phyloP scores from a whole-genome alignment of 2,329 filamentous ascomycete species.

The Xylaria sp. region DNA sequence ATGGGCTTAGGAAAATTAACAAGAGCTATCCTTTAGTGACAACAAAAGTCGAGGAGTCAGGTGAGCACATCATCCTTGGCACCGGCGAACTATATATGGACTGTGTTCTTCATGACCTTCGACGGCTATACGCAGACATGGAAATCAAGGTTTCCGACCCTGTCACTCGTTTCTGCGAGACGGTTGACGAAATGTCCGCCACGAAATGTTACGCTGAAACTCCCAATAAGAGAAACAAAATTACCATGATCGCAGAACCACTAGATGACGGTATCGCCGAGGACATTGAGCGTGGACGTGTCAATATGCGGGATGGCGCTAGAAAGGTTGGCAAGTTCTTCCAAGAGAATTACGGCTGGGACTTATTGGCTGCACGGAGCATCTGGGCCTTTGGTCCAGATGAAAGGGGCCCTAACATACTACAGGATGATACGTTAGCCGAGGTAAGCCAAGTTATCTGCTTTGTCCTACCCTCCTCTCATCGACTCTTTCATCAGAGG shows the following conservation, averaged over 20 bases:
- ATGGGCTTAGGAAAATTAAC: slow-evolving; percentile 95
- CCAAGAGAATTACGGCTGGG: slow-evolving; percentile 96
- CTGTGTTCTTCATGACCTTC: slow-evolving; percentile 94
- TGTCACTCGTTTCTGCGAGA: slow-evolving; percentile 97
- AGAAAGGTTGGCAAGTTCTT: slow-evolving; percentile 97
- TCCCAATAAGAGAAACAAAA: slow-evolving; percentile 99
- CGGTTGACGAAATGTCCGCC: slow-evolving; percentile 94
- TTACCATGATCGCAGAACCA: slow-evolving; percentile 98
- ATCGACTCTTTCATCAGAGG: slow-evolving; percentile 26
- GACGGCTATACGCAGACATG: slow-evolving; percentile 96
- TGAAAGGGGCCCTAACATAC: slow-evolving; percentile 91
- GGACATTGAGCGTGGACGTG: slow-evolving; percentile 90
- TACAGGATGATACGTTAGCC: slow-evolving; percentile 95
- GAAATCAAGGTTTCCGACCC: slow-evolving; percentile 99
- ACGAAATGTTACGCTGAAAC: slow-evolving; percentile 98
- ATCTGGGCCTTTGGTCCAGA: slow-evolving; percentile 99
- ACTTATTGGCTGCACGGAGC: slow-evolving; percentile 90
- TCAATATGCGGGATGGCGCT: slow-evolving; percentile 92
- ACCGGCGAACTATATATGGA: slow-evolving; percentile 99
- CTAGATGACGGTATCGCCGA: slow-evolving; percentile 93
- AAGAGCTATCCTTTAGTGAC: slow-evolving; percentile 96
- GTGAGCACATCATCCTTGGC: slow-evolving; percentile 93
- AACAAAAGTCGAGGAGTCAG: slow-evolving; percentile 97
- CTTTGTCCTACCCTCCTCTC: slow-evolving; percentile 31
- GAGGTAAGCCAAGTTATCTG: slow-evolving; percentile 66